Percentiles rank a stretch among this genome's conserved stretches.
Conservation (phyloP, 257 asterid genomes). For the Echium plantagineum region DNA sequence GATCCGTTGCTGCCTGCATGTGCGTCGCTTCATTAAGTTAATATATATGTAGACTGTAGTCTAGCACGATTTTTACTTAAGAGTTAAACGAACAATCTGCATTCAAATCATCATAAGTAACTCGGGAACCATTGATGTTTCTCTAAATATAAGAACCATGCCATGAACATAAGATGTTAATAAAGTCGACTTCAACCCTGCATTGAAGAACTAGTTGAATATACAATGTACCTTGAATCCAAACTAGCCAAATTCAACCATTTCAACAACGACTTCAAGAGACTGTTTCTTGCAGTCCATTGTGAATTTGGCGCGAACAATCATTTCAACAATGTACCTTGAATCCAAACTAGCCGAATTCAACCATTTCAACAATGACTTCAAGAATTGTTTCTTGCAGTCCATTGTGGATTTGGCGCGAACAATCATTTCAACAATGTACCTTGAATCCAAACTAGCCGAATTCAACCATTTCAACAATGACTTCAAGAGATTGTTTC, state of each 20-base stretch:
- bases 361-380: constrained; percentile 14
- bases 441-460: constrained; percentile 25
- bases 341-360: constrained; percentile 20
- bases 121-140: no score
- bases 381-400: constrained; percentile 21
- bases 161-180: no score
- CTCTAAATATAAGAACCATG: no score
- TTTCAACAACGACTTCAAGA: constrained; percentile 14
- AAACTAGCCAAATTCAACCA: constrained; percentile 17
- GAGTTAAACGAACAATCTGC: no score
- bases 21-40: no score
- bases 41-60: no score
- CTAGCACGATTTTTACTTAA: no score
- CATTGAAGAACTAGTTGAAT: no score
- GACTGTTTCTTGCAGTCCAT: constrained; percentile 23
- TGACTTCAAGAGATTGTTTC: constrained; percentile 22
- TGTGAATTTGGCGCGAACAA: constrained; percentile 21
- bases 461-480: constrained; percentile 15
- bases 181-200: no score
- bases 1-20: constrained; percentile 16
- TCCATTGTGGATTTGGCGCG: constrained; percentile 21
- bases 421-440: no score
- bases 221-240: constrained; percentile 31
- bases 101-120: no score
- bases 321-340: no score